Evolutionary conservation across 2,329 filamentous ascomycete genomes (phyloP), one percentile per base, ranked within the genome.

Genomic region (Meredithiella fracta): DNA sequence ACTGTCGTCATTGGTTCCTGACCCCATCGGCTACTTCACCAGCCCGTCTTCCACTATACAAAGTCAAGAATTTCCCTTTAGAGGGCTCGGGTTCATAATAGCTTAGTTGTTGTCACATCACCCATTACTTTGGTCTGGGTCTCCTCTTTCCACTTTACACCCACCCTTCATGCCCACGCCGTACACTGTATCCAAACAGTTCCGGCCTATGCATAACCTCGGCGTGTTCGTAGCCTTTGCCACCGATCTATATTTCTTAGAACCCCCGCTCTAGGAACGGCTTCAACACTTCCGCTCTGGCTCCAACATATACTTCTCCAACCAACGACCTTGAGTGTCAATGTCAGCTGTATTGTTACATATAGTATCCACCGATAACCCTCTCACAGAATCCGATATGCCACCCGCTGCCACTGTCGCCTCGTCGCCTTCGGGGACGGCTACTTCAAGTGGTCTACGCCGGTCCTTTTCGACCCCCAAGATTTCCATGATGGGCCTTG

Each of bases 401-500:
- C 20, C 40, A 44, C 40, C 40, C 4, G n/a, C n/a, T 20, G 40
- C 40, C 40, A 44, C 40, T n/a, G 40, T 44, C 4, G 20, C 15
- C 17, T 22, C 15, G 15, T 8, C 40, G 20, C 20, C 40, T 44
- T 7, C 15, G 11, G 40, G 15, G 8, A n/a, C 40, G 8, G 11
- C 15, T n/a, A 7, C 15, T 9, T 44, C 40, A n/a, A 22, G 40
- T n/a, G 25, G 29, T 22, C 65, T 82, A 62, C 75, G 74, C 60
- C 75, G 79, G 59, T 81, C 79, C 11, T 76, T 80, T 60, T 82
- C 79, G 2, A 77, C 80, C 61, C 71, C 74, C 53, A 78, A 75
- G 61, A 79, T 82, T 55, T 65, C 69, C 59, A 67, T 72, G 44
- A 47, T 51, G 49, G 49, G 49, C 7, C n/a, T 51, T 23, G 49